These are phyloP conservation scores for Talaromyces sp. DNA, from an alignment of 2,329 filamentous ascomycete species.

Conservation along the genomic window DNA sequence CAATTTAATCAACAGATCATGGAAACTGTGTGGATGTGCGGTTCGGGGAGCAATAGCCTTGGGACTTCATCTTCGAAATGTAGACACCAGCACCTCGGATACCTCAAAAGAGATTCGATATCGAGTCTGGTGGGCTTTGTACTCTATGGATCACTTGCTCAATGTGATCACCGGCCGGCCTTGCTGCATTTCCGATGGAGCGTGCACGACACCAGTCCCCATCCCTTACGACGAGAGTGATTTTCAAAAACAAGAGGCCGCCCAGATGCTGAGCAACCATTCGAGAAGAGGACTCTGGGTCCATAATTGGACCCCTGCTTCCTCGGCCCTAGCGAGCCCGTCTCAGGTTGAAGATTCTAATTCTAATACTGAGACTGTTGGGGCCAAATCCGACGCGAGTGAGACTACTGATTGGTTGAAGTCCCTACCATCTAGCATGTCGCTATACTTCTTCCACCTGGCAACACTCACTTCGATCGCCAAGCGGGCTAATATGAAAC, in stretches of 20 bases:
- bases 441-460: constrained; percentile 38
- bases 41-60: constrained; percentile 37
- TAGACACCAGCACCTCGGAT: constrained; percentile 32
- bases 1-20: constrained; percentile 27
- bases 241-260: constrained; percentile 30
- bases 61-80: constrained; percentile 40
- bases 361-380: constrained; percentile 13
- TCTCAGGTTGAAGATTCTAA: constrained; percentile 15
- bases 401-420: constrained; percentile 30
- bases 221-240: constrained; percentile 38
- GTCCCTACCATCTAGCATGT: constrained; percentile 31
- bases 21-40: constrained; percentile 39
- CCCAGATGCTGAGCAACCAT: constrained; percentile 24
- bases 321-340: constrained; percentile 19
- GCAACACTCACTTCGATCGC: constrained; percentile 33
- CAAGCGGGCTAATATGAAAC: constrained; percentile 32
- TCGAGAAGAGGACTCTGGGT: constrained; percentile 17
- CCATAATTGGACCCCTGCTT: constrained; percentile 19
- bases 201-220: constrained; percentile 40
- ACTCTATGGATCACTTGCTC: constrained; percentile 39
- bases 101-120: constrained; percentile 41
- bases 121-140: constrained; percentile 43
- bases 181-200: constrained; percentile 37
- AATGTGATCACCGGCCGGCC: constrained; percentile 42
- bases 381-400: constrained; percentile 18